Conservation (phyloP, 2,329 filamentous ascomycete genomes). For the Neofusicoccum sp. region DNA sequence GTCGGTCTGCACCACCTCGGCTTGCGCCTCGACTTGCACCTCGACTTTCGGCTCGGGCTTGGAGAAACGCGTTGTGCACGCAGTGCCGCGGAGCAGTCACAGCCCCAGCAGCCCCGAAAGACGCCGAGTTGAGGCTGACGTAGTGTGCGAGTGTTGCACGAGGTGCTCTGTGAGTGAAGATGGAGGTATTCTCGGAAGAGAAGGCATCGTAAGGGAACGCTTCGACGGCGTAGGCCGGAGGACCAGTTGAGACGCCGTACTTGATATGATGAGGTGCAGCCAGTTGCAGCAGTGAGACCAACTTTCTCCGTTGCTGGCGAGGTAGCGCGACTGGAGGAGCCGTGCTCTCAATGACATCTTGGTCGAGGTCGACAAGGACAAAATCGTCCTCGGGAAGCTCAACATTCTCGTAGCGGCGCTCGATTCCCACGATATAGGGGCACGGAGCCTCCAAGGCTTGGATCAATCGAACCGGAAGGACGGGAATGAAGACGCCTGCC, state of each 20-base stretch:
- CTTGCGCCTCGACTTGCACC: constrained; percentile 52
- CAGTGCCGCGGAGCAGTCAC: constrained; percentile 57
- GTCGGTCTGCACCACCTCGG: constrained; percentile 64
- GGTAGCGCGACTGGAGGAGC: constrained; percentile 77
- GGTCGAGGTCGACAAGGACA: constrained; percentile 85
- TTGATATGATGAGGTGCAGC: constrained; percentile 88
- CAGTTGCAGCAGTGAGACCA: constrained; percentile 82
- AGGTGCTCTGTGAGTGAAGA: constrained; percentile 74
- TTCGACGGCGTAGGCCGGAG: constrained; percentile 90
- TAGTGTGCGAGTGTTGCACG: constrained; percentile 79
- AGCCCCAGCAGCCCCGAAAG: constrained; percentile 68
- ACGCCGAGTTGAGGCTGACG: constrained; percentile 85
- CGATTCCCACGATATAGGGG: constrained; percentile 95
- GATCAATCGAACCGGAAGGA: constrained; percentile 83
- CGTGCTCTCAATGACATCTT: constrained; percentile 86
- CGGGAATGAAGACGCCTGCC: constrained; percentile 91
- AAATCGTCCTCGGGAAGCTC: constrained; percentile 94
- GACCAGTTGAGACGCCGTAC: constrained; percentile 83
- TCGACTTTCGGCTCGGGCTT: constrained; percentile 65
- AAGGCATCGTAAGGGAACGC: constrained; percentile 90
- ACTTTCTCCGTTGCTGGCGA: constrained; percentile 85
- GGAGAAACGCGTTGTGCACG: constrained; percentile 89
- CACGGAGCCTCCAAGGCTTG: constrained; percentile 93
- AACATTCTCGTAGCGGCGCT: constrained; percentile 83
- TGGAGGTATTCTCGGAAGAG: constrained; percentile 78